phyloP scores from a whole-genome alignment of 495 filamentous ascomycete genomes.

The Aspergillus cristatus region DNA sequence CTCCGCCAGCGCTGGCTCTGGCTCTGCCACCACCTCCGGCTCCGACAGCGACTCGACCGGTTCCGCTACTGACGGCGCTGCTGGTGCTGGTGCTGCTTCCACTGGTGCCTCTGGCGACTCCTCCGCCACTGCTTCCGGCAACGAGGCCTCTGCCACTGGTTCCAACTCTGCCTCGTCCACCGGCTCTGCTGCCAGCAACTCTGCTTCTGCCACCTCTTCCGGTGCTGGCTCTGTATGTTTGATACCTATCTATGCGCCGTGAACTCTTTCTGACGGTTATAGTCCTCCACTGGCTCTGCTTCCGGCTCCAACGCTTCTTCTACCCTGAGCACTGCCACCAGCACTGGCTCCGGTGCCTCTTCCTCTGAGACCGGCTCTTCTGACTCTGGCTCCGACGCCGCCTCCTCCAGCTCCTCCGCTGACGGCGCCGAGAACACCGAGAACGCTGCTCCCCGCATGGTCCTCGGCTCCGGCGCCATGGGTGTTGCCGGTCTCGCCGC shows the following conservation, averaged over 20 bases:
- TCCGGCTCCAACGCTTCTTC: constrained; percentile 1
- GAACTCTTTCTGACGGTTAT: too few relatives aligned
- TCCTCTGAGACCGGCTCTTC: constrained; percentile 2
- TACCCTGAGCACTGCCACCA: constrained; percentile 4
- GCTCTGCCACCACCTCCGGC: constrained; percentile 4
- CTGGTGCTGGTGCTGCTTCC: not conserved
- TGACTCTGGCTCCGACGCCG: constrained; percentile 6
- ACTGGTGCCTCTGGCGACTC: not conserved
- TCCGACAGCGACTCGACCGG: not conserved
- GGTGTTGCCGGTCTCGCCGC: constrained; percentile 33
- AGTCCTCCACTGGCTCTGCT: constrained; percentile 1
- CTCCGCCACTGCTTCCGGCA: constrained; percentile 6
- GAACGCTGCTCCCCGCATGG: constrained; percentile 25
- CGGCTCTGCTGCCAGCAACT: not conserved
- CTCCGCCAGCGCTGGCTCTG: constrained; percentile 8
- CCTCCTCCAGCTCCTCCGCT: constrained; percentile 4
- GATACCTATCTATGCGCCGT: too few relatives aligned
- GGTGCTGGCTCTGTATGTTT: too few relatives aligned
- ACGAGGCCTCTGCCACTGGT: constrained; percentile 6
- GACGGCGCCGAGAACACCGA: constrained; percentile 10
- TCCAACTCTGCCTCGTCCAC: not conserved
- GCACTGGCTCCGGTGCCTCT: constrained; percentile 6
- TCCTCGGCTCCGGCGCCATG: constrained; percentile 26
- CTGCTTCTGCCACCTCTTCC: not conserved
- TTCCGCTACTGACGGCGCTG: not conserved